A percentile compares a stretch with the other conserved stretches of the same genome.
Conservation (phyloP, 2,329 filamentous ascomycete species). For the Penicillium brevicompactum region DNA sequence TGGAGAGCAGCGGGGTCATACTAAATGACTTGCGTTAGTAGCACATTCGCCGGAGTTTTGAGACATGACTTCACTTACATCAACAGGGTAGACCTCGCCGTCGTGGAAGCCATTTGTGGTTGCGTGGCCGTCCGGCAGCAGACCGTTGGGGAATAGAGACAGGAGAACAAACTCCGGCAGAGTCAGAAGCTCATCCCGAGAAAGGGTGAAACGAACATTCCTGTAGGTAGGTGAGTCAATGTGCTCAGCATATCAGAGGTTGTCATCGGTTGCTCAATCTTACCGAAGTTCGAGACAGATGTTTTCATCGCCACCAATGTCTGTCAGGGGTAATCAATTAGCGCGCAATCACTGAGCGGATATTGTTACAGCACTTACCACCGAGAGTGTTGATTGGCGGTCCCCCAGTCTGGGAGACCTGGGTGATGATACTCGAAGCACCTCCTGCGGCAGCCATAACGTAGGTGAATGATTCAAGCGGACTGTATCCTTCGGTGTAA, state of each 20-base stretch:
- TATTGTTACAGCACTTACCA: constrained; percentile 55
- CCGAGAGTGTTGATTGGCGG: constrained; percentile 86
- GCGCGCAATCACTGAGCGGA: not conserved
- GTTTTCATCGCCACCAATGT: constrained; percentile 87
- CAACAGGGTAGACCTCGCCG: constrained; percentile 92
- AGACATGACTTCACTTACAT: constrained; percentile 65
- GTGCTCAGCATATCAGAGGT: not conserved
- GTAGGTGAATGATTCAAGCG: constrained; percentile 89
- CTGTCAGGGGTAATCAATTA: constrained; percentile 40
- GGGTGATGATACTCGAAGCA: constrained; percentile 97
- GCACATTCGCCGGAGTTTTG: not conserved
- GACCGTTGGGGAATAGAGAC: constrained; percentile 97
- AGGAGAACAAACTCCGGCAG: constrained; percentile 95
- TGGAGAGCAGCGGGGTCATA: constrained; percentile 95
- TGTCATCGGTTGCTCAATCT: constrained; percentile 22
- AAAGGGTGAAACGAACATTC: constrained; percentile 90
- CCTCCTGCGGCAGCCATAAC: constrained; percentile 98
- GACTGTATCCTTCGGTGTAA: constrained; percentile 91
- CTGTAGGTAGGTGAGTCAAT: constrained; percentile 50
- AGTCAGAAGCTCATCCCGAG: constrained; percentile 90
- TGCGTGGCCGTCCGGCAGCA: constrained; percentile 86
- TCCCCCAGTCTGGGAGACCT: constrained; percentile 88
- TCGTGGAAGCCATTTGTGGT: constrained; percentile 85
- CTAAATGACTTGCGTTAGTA: constrained; percentile 52
- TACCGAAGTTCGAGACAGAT: constrained; percentile 94